Evolutionary conservation across 2,329 filamentous ascomycete species (phyloP).

Genomic region (Pyrenophora graminea): DNA sequence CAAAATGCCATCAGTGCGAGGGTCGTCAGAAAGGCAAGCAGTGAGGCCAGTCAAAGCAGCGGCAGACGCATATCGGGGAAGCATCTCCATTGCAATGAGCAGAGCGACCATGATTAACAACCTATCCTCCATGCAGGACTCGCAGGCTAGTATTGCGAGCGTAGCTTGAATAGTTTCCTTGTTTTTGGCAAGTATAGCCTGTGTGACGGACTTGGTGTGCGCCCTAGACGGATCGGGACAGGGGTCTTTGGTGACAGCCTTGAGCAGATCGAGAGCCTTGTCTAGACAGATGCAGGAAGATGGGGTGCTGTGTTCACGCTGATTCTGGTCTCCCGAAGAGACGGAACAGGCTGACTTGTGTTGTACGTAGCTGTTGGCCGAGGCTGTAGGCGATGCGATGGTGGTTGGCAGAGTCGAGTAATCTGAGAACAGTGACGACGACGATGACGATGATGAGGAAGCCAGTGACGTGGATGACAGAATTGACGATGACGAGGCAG

Average conservation of each 20-base stretch:
- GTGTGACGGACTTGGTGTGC: background rate
- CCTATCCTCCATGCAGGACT: constrained; percentile 2
- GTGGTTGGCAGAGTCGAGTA: background rate
- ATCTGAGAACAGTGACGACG: background rate
- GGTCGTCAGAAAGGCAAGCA: background rate
- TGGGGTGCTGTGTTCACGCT: background rate
- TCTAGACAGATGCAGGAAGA: constrained; percentile 6
- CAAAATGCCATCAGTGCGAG: background rate
- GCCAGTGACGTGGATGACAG: background rate
- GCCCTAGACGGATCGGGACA: background rate
- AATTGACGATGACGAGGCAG: background rate
- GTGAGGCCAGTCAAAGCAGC: constrained; percentile 1
- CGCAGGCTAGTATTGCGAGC: constrained; percentile 2
- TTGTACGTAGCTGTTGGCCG: background rate
- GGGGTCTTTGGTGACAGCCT: constrained; percentile 1
- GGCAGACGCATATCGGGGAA: constrained; percentile 7
- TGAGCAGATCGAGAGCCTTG: constrained; percentile 10
- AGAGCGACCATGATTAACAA: constrained; percentile 5
- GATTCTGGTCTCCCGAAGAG: background rate
- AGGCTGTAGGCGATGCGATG: background rate
- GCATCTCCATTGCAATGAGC: constrained; percentile 10
- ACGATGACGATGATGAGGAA: background rate
- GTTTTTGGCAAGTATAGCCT: constrained; percentile 6
- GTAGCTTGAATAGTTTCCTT: constrained; percentile 7
- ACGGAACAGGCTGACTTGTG: background rate